Conservation (phyloP, 2,329 filamentous ascomycete genomes). For the Alternaria rosae region DNA sequence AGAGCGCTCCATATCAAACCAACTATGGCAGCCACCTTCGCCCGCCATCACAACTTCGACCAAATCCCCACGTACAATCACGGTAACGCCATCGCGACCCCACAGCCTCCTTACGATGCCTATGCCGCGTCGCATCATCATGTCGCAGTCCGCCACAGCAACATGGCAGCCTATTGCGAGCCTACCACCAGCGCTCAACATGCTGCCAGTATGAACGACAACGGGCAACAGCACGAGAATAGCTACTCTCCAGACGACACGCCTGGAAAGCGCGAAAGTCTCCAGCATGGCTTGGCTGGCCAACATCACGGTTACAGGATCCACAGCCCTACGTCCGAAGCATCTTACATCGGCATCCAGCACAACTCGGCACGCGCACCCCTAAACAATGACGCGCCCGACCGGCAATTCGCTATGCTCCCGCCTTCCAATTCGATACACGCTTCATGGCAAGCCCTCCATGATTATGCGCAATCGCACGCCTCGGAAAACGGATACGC, state of each 20-base stretch:
- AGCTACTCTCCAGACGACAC: conserved; percentile 11
- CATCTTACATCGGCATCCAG: conserved; percentile 7
- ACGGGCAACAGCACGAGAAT: conserved; percentile 8
- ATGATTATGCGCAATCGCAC: conserved; percentile 43
- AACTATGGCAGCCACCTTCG: conserved; percentile 15
- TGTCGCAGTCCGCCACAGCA: conserved; percentile 21
- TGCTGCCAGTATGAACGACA: conserved; percentile 16
- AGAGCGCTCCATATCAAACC: conserved; percentile 4
- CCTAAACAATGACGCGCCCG: conserved; percentile 19
- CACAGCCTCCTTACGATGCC: conserved; percentile 21
- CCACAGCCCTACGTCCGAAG: neutral
- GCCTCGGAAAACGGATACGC: conserved; percentile 46
- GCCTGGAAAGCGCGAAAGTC: neutral
- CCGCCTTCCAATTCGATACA: conserved; percentile 38
- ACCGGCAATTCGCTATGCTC: conserved; percentile 39
- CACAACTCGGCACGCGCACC: conserved; percentile 14
- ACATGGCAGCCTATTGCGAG: conserved; percentile 22
- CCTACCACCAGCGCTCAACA: conserved; percentile 12
- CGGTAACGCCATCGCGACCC: conserved; percentile 11
- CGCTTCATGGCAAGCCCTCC: conserved; percentile 38
- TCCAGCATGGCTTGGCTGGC: neutral
- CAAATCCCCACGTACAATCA: conserved; percentile 9
- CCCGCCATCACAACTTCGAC: conserved; percentile 9
- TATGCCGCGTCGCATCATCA: conserved; percentile 29
- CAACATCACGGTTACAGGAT: conserved; percentile 3